Evolutionary conservation across 1,284 basidiomycete genomes (phyloP).

Genomic region (Ceratobasidium theobromae): DNA sequence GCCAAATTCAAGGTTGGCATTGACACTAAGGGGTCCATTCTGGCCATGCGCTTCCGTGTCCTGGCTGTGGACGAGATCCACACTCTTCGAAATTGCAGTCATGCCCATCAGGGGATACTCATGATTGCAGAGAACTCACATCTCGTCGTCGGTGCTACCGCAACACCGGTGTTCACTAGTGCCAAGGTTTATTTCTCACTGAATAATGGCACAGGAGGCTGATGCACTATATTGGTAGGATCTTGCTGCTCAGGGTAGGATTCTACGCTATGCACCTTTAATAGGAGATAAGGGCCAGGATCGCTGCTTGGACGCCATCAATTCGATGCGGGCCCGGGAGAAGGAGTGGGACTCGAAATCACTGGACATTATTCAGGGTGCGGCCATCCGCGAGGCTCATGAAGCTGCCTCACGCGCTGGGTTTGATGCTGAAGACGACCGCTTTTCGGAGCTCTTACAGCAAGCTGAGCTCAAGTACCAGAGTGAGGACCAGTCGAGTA

Average conservation of each 20-base stretch:
- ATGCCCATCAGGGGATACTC: background rate
- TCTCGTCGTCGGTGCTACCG: background rate
- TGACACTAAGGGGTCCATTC: background rate
- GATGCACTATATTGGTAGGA: background rate
- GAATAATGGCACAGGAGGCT: background rate
- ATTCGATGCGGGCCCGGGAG: background rate
- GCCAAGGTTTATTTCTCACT: background rate
- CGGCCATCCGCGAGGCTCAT: background rate
- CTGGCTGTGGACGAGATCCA: constrained; percentile 6
- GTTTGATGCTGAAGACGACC: background rate
- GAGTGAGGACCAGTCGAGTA: constrained; percentile 10
- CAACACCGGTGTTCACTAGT: background rate
- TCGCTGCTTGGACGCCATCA: background rate
- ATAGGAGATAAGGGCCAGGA: constrained; percentile 40
- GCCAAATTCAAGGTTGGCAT: background rate
- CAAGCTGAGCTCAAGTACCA: background rate
- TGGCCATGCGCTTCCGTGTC: background rate
- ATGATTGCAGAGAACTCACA: background rate
- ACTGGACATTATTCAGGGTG: background rate
- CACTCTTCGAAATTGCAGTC: background rate
- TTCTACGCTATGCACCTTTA: constrained; percentile 11
- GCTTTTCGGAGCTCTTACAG: background rate
- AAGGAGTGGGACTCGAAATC: background rate
- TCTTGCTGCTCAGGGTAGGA: background rate
- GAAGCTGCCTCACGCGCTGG: too few species aligned